Base-by-base conservation (phyloP, 129 eudicot genomes). In the Artemisia tridentata region DNA sequence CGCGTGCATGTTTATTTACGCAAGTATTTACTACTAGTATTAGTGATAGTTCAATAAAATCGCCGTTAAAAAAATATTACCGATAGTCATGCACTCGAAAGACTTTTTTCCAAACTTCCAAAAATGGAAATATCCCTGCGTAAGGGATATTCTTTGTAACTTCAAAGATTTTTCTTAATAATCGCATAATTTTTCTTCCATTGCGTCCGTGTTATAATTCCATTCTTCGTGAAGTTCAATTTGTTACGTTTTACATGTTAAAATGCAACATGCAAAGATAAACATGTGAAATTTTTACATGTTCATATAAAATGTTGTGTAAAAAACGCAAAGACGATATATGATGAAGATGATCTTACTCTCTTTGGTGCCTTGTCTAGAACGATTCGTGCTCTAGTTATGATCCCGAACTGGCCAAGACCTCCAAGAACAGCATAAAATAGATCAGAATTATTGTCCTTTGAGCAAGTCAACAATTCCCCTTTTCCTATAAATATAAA, bases 381-480 rank as follows among this genome's bases (percentile, higher is more conserved):
- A 23, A 80, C 76, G 51, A 82, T 82, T 67, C 80, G 78, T 78
- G 86, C 86, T 41, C 80, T 78, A 19, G 83, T 78, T 55, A 82
- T 78, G 69, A 82, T 82, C 70, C 86, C 86, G 45, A 82, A 82
- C 72, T 82, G 86, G 16, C 86, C 86, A 34, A 82, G 83, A 21
- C 86, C 86, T 74, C 86, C 86, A 63, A 82, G 86, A 57, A 82
- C 83, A 60, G 75, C 83, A 66, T 78, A 74, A 60, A 74, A 82
- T 31, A 82, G 83, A 68, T 78, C 83, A 18, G 83, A 63, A 11
- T 78, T 78, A 23, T 15, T 56, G 53, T 66, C 17, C 34, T 71
- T 65, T 41, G 83, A 74, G 59, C 86, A 82, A 68, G 80, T 74
- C 43, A 82, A 31, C 38, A 73, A 25, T 2, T 82, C 80, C 45